Percentiles rank a stretch among this genome's conserved stretches.
Conservation (phyloP, 2,329 filamentous ascomycete genomes). For the Fusarium sp. region DNA sequence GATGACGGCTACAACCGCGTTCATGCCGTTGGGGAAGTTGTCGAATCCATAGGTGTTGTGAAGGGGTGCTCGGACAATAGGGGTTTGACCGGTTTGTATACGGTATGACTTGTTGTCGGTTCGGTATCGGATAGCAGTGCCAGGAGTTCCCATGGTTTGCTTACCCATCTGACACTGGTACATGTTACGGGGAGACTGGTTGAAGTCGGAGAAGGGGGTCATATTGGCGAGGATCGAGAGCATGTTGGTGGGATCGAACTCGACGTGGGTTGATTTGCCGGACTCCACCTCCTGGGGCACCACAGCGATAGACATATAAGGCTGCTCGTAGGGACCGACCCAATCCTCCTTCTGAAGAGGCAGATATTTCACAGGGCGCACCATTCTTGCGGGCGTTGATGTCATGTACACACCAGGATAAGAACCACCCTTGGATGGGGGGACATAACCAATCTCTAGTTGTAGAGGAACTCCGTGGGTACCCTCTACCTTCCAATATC, state of each 20-base stretch:
- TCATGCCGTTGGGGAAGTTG: slow-evolving; percentile 97
- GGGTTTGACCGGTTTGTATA: slow-evolving; percentile 94
- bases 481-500: slow-evolving; percentile 96
- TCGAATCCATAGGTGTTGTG: slow-evolving; percentile 98
- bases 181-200: slow-evolving; percentile 99
- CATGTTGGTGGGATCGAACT: slow-evolving; percentile 95
- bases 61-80: slow-evolving; percentile 88
- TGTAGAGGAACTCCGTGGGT: slow-evolving; percentile 82
- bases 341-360: slow-evolving; percentile 87
- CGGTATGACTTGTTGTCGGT: slow-evolving; percentile 98
- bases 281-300: slow-evolving; percentile 88
- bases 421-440: slow-evolving; percentile 88
- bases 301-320: slow-evolving; percentile 97
- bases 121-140: slow-evolving; percentile 83
- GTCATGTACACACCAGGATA: slow-evolving; percentile 97
- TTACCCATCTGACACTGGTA: slow-evolving; percentile 99
- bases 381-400: slow-evolving; percentile 86
- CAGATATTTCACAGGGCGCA: slow-evolving; percentile 91
- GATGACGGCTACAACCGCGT: slow-evolving; percentile 96
- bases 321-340: slow-evolving; percentile 94
- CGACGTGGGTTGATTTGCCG: slow-evolving; percentile 92
- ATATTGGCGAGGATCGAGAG: slow-evolving; percentile 98
- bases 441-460: slow-evolving; percentile 92
- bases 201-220: slow-evolving; percentile 98
- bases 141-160: slow-evolving; percentile 98